Evolutionary conservation across 129 eudicot species (phyloP), one percentile per base, ranked within the genome.

Genomic region (carrot (Daucus carota)): DNA sequence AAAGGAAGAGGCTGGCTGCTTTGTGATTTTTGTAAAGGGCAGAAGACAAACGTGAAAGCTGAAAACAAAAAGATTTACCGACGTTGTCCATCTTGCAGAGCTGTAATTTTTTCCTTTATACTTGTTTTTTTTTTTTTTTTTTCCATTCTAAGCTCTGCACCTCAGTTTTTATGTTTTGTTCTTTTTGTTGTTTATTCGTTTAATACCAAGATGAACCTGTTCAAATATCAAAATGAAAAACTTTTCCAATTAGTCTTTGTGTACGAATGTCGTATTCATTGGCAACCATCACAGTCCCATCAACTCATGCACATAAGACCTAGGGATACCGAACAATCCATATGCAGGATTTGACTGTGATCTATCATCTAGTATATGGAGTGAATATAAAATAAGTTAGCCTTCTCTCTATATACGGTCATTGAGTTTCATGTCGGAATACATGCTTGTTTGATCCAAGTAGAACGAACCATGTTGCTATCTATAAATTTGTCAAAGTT

Each of bases 21-120:
- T 75, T 94, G 99, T 82, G 97, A 89, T 80, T 89, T 86, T 67
- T 94, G 99, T 77, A 75, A 85, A 75, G 99, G 99, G 70, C 90
- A 91, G 80, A 94, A 94, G 81, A 91, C 96, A 5, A 94, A 91
- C 76, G 96, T 94, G 32, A 91, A 85, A 87, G 78, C 92, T 48
- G 88, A 76, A 75, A 94, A 83, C 78, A 94, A 85, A 32, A 85
- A 88, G 31, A 82, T 91, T 17, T 89, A 94, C 29, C 99, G 99
- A 42, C 88, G 99, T 10, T 94, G 97, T 77, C 99, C 99, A 48
- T 78, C 99, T 48, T 94, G 99, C 78, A 84, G 81, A 91, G 99
- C 97, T 74, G 98, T 93, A 84, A 90, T 89, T 63, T 65, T 32
- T 11, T 62, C 10, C 12, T 8, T 33, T 60, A 38, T 13, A 29